Conservation (phyloP, 2,329 filamentous ascomycete genomes). For the Alternaria sp. region DNA sequence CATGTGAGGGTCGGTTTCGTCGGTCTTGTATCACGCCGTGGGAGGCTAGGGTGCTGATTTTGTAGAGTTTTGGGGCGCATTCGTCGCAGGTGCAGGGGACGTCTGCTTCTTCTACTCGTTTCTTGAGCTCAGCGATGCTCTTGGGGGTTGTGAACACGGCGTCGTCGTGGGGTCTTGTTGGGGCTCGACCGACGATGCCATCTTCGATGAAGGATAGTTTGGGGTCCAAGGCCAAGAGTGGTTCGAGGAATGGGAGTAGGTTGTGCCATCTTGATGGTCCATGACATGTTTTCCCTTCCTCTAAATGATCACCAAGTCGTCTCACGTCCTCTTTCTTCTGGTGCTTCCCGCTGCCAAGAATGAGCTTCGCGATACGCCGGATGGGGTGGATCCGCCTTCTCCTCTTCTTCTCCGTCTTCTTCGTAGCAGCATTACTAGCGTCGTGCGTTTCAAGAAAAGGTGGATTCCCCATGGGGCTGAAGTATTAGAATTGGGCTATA, state of each 20-base stretch:
- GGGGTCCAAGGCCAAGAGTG: constrained; percentile 25
- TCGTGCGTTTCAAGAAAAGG: constrained; percentile 8
- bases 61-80: constrained; percentile 26
- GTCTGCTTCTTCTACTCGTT: constrained; percentile 12
- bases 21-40: constrained; percentile 20
- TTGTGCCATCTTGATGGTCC: constrained; percentile 26
- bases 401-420: constrained; percentile 8
- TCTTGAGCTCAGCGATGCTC: constrained; percentile 13
- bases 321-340: constrained; percentile 1
- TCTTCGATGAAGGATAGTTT: constrained; percentile 27
- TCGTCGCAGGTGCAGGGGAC: constrained; percentile 25
- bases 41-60: constrained; percentile 15
- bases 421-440: constrained; percentile 2
- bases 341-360: constrained; percentile 10
- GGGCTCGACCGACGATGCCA: constrained; percentile 21
- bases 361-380: constrained; percentile 16
- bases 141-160: not conserved
- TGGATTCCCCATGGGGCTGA: constrained; percentile 19
- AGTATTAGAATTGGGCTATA: constrained; percentile 6
- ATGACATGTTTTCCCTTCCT: constrained; percentile 14
- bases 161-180: constrained; percentile 4
- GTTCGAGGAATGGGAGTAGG: constrained; percentile 26
- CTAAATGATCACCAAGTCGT: constrained; percentile 1
- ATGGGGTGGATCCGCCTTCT: constrained; percentile 19
- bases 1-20: not conserved